Evolutionary conservation across 2,329 filamentous ascomycete genomes (phyloP), one percentile per base, ranked within the genome.

Genomic region (Orbilia brochopaga): DNA sequence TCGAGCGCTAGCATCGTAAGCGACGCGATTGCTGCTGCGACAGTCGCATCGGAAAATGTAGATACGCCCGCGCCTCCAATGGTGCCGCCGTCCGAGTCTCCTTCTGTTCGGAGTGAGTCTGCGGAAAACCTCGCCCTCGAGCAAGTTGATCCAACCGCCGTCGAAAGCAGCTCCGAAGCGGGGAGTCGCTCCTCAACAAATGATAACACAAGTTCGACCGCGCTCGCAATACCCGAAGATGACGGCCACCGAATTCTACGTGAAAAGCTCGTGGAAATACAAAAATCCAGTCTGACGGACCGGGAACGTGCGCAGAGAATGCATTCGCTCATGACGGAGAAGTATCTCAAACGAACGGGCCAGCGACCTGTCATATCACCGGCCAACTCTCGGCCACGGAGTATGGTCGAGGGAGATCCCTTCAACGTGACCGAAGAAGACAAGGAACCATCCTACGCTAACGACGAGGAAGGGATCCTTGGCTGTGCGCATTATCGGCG

Each of bases 401-500:
- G 74, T 80, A 79, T 37, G 79, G 81, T 55, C 73, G 76, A 44
- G 73, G 75, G 48, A 76, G 78, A 57, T n/a, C 65, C 53, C 40
- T 69, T 67, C 44, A 72, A 19, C 72, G 75, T 66, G 10, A 61
- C 67, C 10, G 82, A 84, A 32, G 80, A 80, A 52, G 75, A 78
- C n/a, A 78, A 79, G 30, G 80, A 81, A 2, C 83, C 63, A 19
- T 55, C 63, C 17, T 63, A 83, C 48, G 78, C 85, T 74, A 78
- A 83, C 57, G 79, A 83, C 42, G 83, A 85, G 32, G 79, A 80
- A 5, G 83, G 83, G 11, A 83, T 84, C 44, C 81, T 97, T 3
- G 94, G 94, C 0, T 99, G 94, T 79, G 84, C 88, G 76, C 94
- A 99, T 80, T 99, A 99, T 79, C 91, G 90, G 78, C 87, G 94